phyloP scores from a whole-genome alignment of 805 yeast genomes.

The Lachancea quebecensis region DNA sequence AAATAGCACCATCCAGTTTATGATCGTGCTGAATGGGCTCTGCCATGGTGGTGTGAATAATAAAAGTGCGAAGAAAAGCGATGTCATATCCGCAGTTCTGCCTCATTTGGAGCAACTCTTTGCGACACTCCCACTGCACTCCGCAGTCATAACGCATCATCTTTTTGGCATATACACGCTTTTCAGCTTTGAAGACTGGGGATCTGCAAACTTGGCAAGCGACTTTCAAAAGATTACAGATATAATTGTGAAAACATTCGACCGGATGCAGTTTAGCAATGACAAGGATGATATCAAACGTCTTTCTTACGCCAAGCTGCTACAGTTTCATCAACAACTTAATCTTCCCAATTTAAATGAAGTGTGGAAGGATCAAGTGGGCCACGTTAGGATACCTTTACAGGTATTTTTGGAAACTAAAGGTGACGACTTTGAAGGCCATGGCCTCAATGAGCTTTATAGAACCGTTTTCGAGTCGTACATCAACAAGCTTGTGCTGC shows the following conservation, averaged over 20 bases:
- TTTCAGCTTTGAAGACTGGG: slow-evolving; percentile 29
- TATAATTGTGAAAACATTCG: slow-evolving; percentile 18
- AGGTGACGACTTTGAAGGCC: slow-evolving; percentile 6
- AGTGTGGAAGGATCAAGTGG: slow-evolving; percentile 20
- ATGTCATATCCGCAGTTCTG: slow-evolving; percentile 17
- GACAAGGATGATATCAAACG: slow-evolving; percentile 11
- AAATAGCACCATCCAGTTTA: slow-evolving; percentile 19
- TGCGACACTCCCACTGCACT: slow-evolving; percentile 19
- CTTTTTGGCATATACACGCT: slow-evolving; percentile 22
- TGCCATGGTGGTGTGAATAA: slow-evolving; percentile 23
- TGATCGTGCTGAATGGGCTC: slow-evolving; percentile 26
- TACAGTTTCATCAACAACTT: slow-evolving; percentile 18
- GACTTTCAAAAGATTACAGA: slow-evolving; percentile 15
- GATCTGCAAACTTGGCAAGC: slow-evolving; percentile 21
- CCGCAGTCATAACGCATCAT: slow-evolving; percentile 17
- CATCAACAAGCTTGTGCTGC: slow-evolving; percentile 23
- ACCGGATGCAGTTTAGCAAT: slow-evolving; percentile 13
- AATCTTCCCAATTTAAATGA: slow-evolving; percentile 21
- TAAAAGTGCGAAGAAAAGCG: slow-evolving; percentile 20
- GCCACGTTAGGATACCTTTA: slow-evolving; percentile 17
- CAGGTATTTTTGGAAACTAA: slow-evolving; percentile 20
- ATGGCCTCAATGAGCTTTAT: neutral
- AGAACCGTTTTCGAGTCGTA: slow-evolving; percentile 17
- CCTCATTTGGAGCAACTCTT: slow-evolving; percentile 22
- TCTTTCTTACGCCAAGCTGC: slow-evolving; percentile 13